Evolutionary conservation across 2,329 filamentous ascomycete genomes (phyloP).

Genomic region (Shiraia sp.): DNA sequence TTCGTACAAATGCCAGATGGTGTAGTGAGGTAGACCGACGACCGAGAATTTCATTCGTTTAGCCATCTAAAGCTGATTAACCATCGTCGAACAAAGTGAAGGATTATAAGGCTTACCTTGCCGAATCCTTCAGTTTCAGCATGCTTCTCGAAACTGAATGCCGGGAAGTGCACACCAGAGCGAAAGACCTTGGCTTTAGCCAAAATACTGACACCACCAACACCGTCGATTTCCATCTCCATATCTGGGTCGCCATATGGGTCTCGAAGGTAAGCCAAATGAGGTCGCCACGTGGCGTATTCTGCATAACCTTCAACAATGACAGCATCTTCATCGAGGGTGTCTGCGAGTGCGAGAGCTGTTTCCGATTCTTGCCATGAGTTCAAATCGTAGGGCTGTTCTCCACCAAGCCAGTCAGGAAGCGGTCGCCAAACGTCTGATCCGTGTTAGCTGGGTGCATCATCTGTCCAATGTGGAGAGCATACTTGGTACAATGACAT

Average conservation of each 20-base stretch:
- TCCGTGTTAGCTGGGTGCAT: conserved; percentile 17
- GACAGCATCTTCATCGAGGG: conserved; percentile 94
- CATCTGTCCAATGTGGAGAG: not conserved
- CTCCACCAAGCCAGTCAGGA: conserved; percentile 96
- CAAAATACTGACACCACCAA: conserved; percentile 95
- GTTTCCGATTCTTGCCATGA: conserved; percentile 99
- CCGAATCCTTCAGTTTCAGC: conserved; percentile 98
- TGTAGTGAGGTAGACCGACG: conserved; percentile 94
- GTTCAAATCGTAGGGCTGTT: conserved; percentile 97
- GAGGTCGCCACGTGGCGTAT: conserved; percentile 96
- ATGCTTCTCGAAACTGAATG: conserved; percentile 98
- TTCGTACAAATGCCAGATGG: conserved; percentile 99
- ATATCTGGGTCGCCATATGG: conserved; percentile 98
- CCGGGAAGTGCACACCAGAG: conserved; percentile 93
- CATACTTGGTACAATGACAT: conserved; percentile 97
- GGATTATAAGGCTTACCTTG: conserved; percentile 66
- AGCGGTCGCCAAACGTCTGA: conserved; percentile 92
- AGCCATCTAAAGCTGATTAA: conserved; percentile 72
- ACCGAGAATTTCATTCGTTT: conserved; percentile 95
- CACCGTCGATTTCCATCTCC: conserved; percentile 99
- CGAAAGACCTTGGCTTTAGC: conserved; percentile 96
- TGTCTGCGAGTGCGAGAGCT: conserved; percentile 88
- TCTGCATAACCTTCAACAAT: conserved; percentile 99
- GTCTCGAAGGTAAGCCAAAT: conserved; percentile 93
- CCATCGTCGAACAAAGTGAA: not conserved